These are phyloP conservation scores for Dipodascus albidus DNA, from an alignment of 805 yeast genomes.

Conservation along the genomic window DNA sequence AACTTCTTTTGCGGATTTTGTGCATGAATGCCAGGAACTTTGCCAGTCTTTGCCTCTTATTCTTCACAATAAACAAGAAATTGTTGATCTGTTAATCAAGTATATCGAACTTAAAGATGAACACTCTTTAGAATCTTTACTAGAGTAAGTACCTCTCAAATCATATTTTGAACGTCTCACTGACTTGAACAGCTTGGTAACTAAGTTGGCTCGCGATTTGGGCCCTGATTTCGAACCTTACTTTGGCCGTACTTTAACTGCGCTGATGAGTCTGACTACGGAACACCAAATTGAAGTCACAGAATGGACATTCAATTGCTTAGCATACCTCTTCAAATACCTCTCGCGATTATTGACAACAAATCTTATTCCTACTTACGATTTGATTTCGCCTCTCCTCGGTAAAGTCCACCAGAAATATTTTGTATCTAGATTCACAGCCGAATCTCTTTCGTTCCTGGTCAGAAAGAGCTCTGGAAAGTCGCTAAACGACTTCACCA, in stretches of 20 bases:
- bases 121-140: constrained; percentile 64
- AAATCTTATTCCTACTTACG: constrained; percentile 61
- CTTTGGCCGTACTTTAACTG: constrained; percentile 41
- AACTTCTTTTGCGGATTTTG: constrained; percentile 53
- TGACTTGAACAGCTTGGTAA: constrained; percentile 31
- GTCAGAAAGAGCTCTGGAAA: constrained; percentile 52
- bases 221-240: constrained; percentile 81
- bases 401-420: constrained; percentile 41
- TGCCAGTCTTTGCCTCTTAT: constrained; percentile 72
- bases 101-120: constrained; percentile 48
- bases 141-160: constrained; percentile 38
- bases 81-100: constrained; percentile 40
- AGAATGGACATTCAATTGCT: constrained; percentile 74
- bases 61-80: constrained; percentile 52
- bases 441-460: constrained; percentile 81
- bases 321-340: constrained; percentile 86
- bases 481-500: constrained; percentile 36
- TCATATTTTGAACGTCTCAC: not conserved
- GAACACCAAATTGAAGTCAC: constrained; percentile 46
- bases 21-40: constrained; percentile 39
- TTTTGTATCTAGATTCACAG: constrained; percentile 62
- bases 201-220: constrained; percentile 83
- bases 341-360: constrained; percentile 51
- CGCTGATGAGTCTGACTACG: constrained; percentile 40
- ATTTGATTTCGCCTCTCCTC: constrained; percentile 50